phyloP scores from a whole-genome alignment of 192 early-diverging fungal species.

The Linnemannia exigua region DNA sequence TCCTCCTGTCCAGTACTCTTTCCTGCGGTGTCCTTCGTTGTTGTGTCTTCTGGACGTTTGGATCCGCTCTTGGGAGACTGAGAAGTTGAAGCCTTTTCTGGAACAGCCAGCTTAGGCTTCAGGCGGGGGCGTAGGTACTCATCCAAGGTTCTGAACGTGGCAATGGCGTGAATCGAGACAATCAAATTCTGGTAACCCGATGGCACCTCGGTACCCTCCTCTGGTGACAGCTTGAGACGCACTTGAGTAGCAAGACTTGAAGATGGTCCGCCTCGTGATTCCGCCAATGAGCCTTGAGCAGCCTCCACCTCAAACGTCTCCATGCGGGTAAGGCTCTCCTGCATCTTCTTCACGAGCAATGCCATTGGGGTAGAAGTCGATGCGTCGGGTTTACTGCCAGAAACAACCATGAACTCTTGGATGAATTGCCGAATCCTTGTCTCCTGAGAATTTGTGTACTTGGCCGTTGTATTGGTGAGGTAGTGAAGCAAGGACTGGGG shows the following conservation, averaged over 20 bases:
- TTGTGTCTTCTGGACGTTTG: not conserved
- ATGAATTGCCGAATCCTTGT: conserved; percentile 55
- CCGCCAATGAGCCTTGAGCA: conserved; percentile 41
- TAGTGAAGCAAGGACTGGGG: conserved; percentile 71
- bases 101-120: conserved; percentile 32
- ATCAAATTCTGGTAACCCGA: conserved; percentile 66
- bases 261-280: conserved; percentile 61
- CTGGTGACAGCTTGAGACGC: conserved; percentile 71
- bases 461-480: conserved; percentile 38
- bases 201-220: conserved; percentile 62
- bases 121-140: conserved; percentile 82
- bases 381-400: not conserved
- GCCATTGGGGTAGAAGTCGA: conserved; percentile 46
- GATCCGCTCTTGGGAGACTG: not conserved
- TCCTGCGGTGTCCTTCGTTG: conserved; percentile 10
- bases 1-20: not conserved
- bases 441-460: conserved; percentile 25
- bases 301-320: conserved; percentile 78
- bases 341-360: conserved; percentile 74
- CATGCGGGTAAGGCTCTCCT: conserved; percentile 76
- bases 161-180: conserved; percentile 89
- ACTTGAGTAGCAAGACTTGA: conserved; percentile 85
- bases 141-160: conserved; percentile 84
- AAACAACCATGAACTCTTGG: conserved; percentile 32
- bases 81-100: conserved; percentile 12